Conservation (phyloP, 1,284 basidiomycete species). For the Irpex sp. region DNA sequence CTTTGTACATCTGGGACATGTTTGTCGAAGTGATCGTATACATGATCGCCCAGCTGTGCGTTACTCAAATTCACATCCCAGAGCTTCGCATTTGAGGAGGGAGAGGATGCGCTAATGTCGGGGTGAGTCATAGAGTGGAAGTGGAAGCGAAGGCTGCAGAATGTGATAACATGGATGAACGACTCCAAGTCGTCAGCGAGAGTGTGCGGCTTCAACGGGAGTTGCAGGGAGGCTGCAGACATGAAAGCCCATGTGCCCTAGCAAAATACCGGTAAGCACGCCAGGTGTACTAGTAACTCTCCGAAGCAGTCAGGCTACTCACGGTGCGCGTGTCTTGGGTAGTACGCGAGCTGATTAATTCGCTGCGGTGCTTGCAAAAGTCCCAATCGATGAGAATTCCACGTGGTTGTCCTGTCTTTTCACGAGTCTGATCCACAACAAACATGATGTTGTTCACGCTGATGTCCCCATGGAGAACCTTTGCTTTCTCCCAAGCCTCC, state of each 20-base stretch:
- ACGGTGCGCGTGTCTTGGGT: background rate
- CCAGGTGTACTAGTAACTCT: background rate
- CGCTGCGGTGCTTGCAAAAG: background rate
- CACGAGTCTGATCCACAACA: background rate
- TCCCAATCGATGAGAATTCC: background rate
- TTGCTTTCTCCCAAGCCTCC: constrained; percentile 1
- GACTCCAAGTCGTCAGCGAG: constrained; percentile 5
- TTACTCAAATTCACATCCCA: no score
- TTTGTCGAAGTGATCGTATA: no score
- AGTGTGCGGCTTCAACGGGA: constrained; percentile 2
- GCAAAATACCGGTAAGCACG: background rate
- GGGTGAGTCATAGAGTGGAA: background rate
- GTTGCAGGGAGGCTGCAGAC: background rate
- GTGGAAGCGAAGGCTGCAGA: background rate
- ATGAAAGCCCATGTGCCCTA: constrained; percentile 6
- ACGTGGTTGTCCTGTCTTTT: background rate
- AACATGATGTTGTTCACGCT: background rate
- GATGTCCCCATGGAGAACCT: background rate
- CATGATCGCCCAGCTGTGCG: no score
- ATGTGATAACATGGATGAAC: constrained; percentile 1
- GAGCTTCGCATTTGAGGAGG: no score
- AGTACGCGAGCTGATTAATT: background rate
- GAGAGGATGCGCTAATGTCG: no score
- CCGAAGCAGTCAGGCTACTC: background rate
- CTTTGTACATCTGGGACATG: background rate